Evolutionary conservation across 306 rosid species (phyloP).

Genomic region (Adenanthera pavonina): DNA sequence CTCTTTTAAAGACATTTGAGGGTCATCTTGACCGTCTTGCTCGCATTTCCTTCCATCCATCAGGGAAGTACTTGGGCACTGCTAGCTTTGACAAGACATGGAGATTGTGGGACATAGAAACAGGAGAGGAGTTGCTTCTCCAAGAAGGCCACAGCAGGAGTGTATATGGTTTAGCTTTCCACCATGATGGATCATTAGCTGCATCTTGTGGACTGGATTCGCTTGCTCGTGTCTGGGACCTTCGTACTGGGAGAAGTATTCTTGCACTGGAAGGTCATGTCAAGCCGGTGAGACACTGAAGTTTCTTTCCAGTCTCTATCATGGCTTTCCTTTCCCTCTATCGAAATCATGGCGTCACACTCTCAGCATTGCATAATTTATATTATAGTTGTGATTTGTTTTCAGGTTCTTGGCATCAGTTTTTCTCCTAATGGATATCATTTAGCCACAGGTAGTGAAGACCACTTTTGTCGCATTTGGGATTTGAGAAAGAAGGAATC

Average conservation of each 20-base stretch:
- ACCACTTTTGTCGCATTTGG: constrained; percentile 92
- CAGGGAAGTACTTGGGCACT: constrained; percentile 93
- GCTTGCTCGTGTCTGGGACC: constrained; percentile 95
- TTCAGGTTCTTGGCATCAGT: constrained; percentile 81
- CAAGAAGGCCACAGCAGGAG: constrained; percentile 98
- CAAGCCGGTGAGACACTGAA: constrained; percentile 68
- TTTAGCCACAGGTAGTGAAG: constrained; percentile 93
- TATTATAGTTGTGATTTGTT: constrained; percentile 33
- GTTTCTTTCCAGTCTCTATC: background rate
- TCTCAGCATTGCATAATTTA: constrained; percentile 5
- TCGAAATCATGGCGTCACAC: constrained; percentile 11
- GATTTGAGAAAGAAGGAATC: constrained; percentile 94
- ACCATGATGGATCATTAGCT: constrained; percentile 87
- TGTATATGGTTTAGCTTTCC: constrained; percentile 80
- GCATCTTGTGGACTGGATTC: constrained; percentile 94
- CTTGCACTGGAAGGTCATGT: constrained; percentile 97
- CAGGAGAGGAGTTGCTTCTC: constrained; percentile 90
- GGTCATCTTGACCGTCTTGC: constrained; percentile 98
- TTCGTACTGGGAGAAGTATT: constrained; percentile 89
- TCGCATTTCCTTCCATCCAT: constrained; percentile 93
- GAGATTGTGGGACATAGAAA: constrained; percentile 95
- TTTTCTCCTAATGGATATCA: constrained; percentile 92
- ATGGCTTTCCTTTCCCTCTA: background rate
- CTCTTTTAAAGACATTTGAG: constrained; percentile 70
- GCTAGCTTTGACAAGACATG: constrained; percentile 97